Base-by-base conservation (phyloP, 2,329 filamentous ascomycete genomes). In the Salinomyces thailandicus region DNA sequence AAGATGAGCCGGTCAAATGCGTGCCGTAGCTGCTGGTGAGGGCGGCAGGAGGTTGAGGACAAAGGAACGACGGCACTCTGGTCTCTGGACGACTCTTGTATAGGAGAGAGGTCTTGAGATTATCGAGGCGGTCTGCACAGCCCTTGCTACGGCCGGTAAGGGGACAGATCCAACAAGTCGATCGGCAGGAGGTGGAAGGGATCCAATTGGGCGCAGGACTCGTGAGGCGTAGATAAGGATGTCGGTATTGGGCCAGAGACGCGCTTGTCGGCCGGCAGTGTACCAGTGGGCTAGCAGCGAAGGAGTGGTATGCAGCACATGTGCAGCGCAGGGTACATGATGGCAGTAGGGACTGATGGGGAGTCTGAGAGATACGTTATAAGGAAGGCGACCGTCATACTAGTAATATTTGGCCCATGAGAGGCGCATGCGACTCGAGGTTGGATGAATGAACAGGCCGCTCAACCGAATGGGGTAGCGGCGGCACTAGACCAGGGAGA, bases 61-160 rank as follows among this genome's bases (percentile, higher is more conserved):
- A 29, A 29, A 29, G 27, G 8, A 9, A 29, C 8, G 20, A 24
- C 20, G 20, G n/a, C 20, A 24, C 7, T 24, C 7, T n/a, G 20
- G 20, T n/a, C 20, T 24, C n/a, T 7, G 20, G 20, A 7, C 7
- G 7, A 13, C 6, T 13, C 37, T 30, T 16, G 18, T 33, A 22
- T 6, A 34, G 11, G 16, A 18, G 15, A 12, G 30, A 27, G 17
- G 37, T 31, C 17, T 20, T 18, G 12, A 28, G 11, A 11, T 31
- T 15, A 35, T 48, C 46, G 48, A 43, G 44, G 50, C 50, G 50
- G 50, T 53, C 48, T 51, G 48, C 39, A 46, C 40, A 48, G 42
- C 28, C 44, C 45, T 42, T 42, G 38, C 35, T 28, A 36, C 35
- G 33, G 39, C 45, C 38, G 42, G 49, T 48, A 50, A 51, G 47